Percentiles rank a stretch among this genome's conserved stretches.
Evolutionary conservation across 352 stramenopile genomes (phyloP).

Genomic region (Phytopythium ostracodes): DNA sequence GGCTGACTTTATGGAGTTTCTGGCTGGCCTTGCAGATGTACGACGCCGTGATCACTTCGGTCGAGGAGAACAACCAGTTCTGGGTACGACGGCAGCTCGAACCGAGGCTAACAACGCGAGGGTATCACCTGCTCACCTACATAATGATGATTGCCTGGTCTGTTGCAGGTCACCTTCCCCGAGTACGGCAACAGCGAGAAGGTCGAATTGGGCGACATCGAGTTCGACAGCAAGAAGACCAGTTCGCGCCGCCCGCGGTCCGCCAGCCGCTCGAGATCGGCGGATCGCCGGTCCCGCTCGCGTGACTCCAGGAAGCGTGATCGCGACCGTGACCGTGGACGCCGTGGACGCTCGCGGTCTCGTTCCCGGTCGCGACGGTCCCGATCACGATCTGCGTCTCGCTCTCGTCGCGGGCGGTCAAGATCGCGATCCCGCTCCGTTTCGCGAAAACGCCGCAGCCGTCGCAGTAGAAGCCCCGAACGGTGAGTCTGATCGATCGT

Average conservation of each 20-base stretch:
- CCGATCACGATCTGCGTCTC: slow-evolving; percentile 42
- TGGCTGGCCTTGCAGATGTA: slow-evolving; percentile 81
- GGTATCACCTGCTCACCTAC: background rate
- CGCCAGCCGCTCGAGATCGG: slow-evolving; percentile 24
- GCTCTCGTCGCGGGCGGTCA: slow-evolving; percentile 28
- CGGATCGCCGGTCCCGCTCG: slow-evolving; percentile 29
- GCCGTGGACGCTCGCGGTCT: slow-evolving; percentile 28
- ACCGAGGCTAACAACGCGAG: background rate
- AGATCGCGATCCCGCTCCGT: slow-evolving; percentile 32
- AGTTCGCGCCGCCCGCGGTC: slow-evolving; percentile 19
- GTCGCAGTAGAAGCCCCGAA: slow-evolving; percentile 19
- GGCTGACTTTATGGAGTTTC: background rate
- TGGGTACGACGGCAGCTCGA: slow-evolving; percentile 32
- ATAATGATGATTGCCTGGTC: slow-evolving; percentile 11
- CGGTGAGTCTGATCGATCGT: slow-evolving; percentile 5
- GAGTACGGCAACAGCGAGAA: slow-evolving; percentile 97
- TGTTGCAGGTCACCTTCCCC: slow-evolving; percentile 90
- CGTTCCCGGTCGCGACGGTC: slow-evolving; percentile 28
- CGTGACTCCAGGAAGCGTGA: slow-evolving; percentile 15
- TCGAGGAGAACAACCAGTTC: slow-evolving; percentile 80
- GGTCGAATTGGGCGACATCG: slow-evolving; percentile 93
- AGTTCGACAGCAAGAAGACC: slow-evolving; percentile 53
- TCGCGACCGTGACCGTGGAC: slow-evolving; percentile 24
- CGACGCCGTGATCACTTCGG: slow-evolving; percentile 93
- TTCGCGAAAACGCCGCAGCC: slow-evolving; percentile 26